A percentile compares a stretch with the other conserved stretches of the same genome.
These are phyloP conservation scores for Decorospora gaudefroyi DNA, from an alignment of 2,329 filamentous ascomycete species.

Conservation along the genomic window DNA sequence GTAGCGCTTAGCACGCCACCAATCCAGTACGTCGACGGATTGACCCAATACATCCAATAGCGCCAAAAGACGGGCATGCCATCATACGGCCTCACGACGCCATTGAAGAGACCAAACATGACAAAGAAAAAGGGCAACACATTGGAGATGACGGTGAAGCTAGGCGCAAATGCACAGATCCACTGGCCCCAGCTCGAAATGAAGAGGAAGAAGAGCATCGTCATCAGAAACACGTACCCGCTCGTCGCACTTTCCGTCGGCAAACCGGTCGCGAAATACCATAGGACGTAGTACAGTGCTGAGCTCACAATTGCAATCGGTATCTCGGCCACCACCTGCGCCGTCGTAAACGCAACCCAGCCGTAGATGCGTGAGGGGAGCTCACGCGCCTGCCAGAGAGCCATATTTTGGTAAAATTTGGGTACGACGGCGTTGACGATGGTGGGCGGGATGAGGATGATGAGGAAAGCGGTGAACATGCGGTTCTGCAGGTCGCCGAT, in stretches of 20 bases:
- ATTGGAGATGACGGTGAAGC: slow-evolving; percentile 77
- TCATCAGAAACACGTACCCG: slow-evolving; percentile 80
- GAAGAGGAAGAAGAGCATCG: slow-evolving; percentile 76
- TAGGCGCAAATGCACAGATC: slow-evolving; percentile 81
- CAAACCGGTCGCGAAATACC: slow-evolving; percentile 77
- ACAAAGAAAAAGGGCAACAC: slow-evolving; percentile 78
- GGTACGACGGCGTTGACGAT: slow-evolving; percentile 74
- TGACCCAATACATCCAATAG: slow-evolving; percentile 72
- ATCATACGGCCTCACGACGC: slow-evolving; percentile 70
- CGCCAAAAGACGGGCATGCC: slow-evolving; percentile 71
- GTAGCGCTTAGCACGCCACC: slow-evolving; percentile 69
- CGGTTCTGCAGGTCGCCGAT: slow-evolving; percentile 74
- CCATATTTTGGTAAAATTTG: slow-evolving; percentile 76
- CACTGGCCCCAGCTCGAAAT: slow-evolving; percentile 77
- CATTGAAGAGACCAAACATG: slow-evolving; percentile 76
- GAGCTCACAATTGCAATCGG: slow-evolving; percentile 68
- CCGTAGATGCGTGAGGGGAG: slow-evolving; percentile 75
- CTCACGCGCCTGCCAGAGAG: slow-evolving; percentile 74
- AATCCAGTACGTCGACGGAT: slow-evolving; percentile 73
- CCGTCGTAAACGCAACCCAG: slow-evolving; percentile 69
- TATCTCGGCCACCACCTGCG: slow-evolving; percentile 73
- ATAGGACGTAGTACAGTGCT: slow-evolving; percentile 72
- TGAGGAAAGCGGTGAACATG: slow-evolving; percentile 73
- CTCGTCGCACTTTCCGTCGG: slow-evolving; percentile 66
- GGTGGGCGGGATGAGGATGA: slow-evolving; percentile 64